These are phyloP conservation scores for Lactarius trivialis DNA, from an alignment of 768 basidiomycete genomes.

Conservation along the genomic window DNA sequence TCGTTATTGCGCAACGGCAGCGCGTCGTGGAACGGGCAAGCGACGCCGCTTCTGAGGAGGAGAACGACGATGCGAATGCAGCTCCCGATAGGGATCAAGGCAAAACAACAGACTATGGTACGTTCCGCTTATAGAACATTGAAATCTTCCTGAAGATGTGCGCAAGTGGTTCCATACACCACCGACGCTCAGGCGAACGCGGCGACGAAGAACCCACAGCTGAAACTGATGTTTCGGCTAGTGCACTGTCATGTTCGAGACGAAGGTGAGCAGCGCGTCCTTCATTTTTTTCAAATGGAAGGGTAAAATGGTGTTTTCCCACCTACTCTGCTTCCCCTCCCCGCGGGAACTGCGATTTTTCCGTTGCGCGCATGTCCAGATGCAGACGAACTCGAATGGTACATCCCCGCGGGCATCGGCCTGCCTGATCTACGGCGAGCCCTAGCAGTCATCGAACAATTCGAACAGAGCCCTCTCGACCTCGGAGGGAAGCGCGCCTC, in stretches of 20 bases:
- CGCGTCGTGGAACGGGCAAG: constrained; percentile 58
- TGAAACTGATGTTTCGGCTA: constrained; percentile 83
- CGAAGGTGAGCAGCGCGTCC: constrained; percentile 45
- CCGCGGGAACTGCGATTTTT: constrained; percentile 11
- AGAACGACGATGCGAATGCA: constrained; percentile 25
- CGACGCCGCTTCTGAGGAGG: constrained; percentile 34
- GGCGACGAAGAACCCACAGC: constrained; percentile 65
- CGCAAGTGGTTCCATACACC: constrained; percentile 68
- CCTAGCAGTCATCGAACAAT: constrained; percentile 75
- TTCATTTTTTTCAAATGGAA: not conserved
- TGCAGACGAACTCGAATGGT: constrained; percentile 76
- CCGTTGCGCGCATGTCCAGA: constrained; percentile 32
- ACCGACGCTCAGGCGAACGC: constrained; percentile 71
- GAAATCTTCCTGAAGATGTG: constrained; percentile 3
- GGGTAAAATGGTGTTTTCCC: not conserved
- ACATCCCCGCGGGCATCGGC: constrained; percentile 63
- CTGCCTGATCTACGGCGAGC: constrained; percentile 63
- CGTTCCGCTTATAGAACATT: constrained; percentile 28
- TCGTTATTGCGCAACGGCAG: constrained; percentile 53
- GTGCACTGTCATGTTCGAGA: constrained; percentile 60
- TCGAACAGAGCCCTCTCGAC: constrained; percentile 74
- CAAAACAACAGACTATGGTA: constrained; percentile 73
- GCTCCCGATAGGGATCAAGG: constrained; percentile 65
- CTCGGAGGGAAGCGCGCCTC: constrained; percentile 70
- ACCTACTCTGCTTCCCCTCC: not conserved